Base-by-base conservation (phyloP, 305 asterid species). In the Striga hermonthica region DNA sequence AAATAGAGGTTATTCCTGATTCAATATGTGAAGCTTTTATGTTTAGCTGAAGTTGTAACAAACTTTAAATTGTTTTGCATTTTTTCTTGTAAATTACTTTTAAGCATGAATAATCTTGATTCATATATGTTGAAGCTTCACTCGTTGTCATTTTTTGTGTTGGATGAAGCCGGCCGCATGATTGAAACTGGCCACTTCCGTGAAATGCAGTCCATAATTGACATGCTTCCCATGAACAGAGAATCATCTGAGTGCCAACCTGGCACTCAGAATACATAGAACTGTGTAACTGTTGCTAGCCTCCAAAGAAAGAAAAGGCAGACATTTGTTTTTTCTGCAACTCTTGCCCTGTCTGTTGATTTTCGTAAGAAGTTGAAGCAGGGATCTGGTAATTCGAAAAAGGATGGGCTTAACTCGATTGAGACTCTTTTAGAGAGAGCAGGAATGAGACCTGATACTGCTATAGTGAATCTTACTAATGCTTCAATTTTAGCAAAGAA, bases 131-230 rank as follows among this genome's bases (percentile, higher is more conserved):
- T 82, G 86, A 89, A 90, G 99, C 88, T 93, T 73, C 95, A 93
- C 77, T 85, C 84, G 43, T 79, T 93, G 78, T 90, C 99, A 22
- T 93, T 90, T 79, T 93, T 90, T 84, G 96, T 90, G 76, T 83
- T 93, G 81, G 99, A 93, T 54, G 99, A 93, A 83, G 99, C 99
- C 62, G 99, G 90, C 69, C 99, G 97, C 76, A 93, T 93, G 99
- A 81, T 93, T 67, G 96, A 93, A 72, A 78, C 81, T 59, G 99
- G 99, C 39, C 99, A 93, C 80, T 93, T 90, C 72, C 96, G 83
- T 6, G 97, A 93, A 83, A 73, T 93, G 70, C 99, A 90, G 72
- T 93, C 96, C 69, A 90, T 93, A 71, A 80, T 93, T 57, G 97
- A 90, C 79, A 88, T 86, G 99, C 96, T 93, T 79, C 99, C 99